phyloP scores from a whole-genome alignment of 1,139 yeast species.

The Pichia kudriavzevii region DNA sequence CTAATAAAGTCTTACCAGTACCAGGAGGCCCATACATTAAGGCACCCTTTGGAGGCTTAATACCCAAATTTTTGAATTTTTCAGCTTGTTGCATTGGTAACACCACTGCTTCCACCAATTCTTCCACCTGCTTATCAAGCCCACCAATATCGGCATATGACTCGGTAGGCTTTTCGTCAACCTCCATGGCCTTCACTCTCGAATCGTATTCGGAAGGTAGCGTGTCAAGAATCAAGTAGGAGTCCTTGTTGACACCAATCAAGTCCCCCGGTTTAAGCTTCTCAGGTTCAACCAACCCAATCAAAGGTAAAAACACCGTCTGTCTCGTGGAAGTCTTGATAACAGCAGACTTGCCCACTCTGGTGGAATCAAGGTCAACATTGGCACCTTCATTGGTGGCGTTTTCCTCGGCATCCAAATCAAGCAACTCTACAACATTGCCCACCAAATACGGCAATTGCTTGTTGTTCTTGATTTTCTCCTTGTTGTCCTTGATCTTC shows the following conservation, averaged over 20 bases:
- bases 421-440: slow-evolving; percentile 91
- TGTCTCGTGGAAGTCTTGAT: slow-evolving; percentile 96
- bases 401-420: slow-evolving; percentile 81
- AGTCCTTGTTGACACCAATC: slow-evolving; percentile 96
- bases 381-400: slow-evolving; percentile 91
- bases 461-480: slow-evolving; percentile 90
- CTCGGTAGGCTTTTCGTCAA: slow-evolving; percentile 96
- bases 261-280: slow-evolving; percentile 89
- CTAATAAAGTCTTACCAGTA: slow-evolving; percentile 93
- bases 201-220: slow-evolving; percentile 96
- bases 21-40: slow-evolving; percentile 99
- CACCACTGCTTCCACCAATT: slow-evolving; percentile 94
- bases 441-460: slow-evolving; percentile 96
- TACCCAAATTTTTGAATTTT: slow-evolving; percentile 85
- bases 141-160: slow-evolving; percentile 98
- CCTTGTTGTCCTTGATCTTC: slow-evolving; percentile 91
- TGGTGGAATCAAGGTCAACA: slow-evolving; percentile 84
- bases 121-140: slow-evolving; percentile 94
- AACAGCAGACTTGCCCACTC: slow-evolving; percentile 96
- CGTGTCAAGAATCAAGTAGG: slow-evolving; percentile 87
- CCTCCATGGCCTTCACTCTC: slow-evolving; percentile 98
- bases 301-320: slow-evolving; percentile 91
- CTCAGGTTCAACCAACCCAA: slow-evolving; percentile 88
- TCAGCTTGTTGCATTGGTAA: slow-evolving; percentile 98
- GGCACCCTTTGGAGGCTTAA: slow-evolving; percentile 97